Evolutionary conservation across 2,329 filamentous ascomycete genomes (phyloP).

Genomic region (Zopfia rhizophila): DNA sequence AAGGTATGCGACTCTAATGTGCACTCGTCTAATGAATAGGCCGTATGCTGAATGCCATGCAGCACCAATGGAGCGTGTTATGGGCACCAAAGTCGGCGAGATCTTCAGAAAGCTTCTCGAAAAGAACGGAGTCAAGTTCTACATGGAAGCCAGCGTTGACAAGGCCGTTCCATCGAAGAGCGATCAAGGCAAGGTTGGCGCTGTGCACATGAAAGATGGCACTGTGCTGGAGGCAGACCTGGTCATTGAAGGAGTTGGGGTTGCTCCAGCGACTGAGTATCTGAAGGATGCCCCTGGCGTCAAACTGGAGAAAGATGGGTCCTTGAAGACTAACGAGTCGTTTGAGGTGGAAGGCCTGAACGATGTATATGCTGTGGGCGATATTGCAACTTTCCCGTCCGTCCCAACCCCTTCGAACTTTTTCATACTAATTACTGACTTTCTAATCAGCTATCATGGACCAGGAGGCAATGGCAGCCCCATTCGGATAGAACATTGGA

Average conservation of each 20-base stretch:
- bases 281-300: slow-evolving; percentile 77
- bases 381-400: slow-evolving; percentile 94
- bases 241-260: slow-evolving; percentile 90
- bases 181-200: slow-evolving; percentile 78
- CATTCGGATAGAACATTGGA: slow-evolving; percentile 96
- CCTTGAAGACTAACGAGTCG: slow-evolving; percentile 79
- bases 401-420: no score
- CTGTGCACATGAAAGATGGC: slow-evolving; percentile 85
- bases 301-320: slow-evolving; percentile 83
- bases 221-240: slow-evolving; percentile 86
- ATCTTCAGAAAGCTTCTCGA: slow-evolving; percentile 84
- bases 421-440: no score
- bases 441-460: no score
- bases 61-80: slow-evolving; percentile 84
- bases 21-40: no score
- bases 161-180: slow-evolving; percentile 78
- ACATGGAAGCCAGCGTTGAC: slow-evolving; percentile 82
- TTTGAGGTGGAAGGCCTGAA: slow-evolving; percentile 80
- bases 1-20: slow-evolving; percentile 43
- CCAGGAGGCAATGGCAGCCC: slow-evolving; percentile 79
- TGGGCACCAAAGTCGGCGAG: slow-evolving; percentile 82
- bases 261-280: slow-evolving; percentile 85
- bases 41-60: slow-evolving; percentile 20
- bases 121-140: slow-evolving; percentile 88
- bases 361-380: slow-evolving; percentile 91